Evolutionary conservation across 257 asterid species (phyloP).

Genomic region (Osmanthus fragrans): DNA sequence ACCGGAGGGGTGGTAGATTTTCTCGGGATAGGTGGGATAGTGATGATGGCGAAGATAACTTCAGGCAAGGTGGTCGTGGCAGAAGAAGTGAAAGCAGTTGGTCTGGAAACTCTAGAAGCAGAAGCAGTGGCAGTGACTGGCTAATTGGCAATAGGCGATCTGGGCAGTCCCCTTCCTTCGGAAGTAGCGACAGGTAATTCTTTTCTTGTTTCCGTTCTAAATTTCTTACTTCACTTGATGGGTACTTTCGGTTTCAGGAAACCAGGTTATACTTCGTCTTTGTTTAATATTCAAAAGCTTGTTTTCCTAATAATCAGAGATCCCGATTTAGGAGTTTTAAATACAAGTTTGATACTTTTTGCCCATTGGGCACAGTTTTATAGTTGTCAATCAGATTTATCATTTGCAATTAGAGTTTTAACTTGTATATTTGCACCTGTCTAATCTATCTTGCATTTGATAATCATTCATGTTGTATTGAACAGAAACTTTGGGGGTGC

Average conservation of each 20-base stretch:
- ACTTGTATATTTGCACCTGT: not conserved
- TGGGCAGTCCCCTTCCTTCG: constrained; percentile 49
- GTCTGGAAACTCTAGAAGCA: constrained; percentile 45
- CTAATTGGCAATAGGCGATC: constrained; percentile 55
- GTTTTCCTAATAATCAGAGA: not conserved
- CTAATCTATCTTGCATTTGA: constrained; percentile 2
- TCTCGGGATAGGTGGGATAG: constrained; percentile 58
- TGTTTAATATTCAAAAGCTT: not conserved
- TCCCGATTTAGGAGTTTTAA: not conserved
- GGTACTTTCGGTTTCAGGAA: not conserved
- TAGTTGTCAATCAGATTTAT: not conserved
- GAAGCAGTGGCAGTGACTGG: constrained; percentile 71
- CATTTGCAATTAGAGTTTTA: not conserved
- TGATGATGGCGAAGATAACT: constrained; percentile 37
- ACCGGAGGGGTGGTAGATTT: constrained; percentile 58
- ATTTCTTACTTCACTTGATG: constrained; percentile 1
- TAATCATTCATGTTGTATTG: not conserved
- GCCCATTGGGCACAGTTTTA: not conserved
- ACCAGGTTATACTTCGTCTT: not conserved
- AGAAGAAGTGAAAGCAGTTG: constrained; percentile 42
- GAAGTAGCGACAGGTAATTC: constrained; percentile 55
- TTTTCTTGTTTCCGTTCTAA: not conserved
- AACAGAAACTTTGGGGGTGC: constrained; percentile 75
- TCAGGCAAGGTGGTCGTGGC: constrained; percentile 42
- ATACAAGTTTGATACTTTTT: not conserved